Evolutionary conservation across 1,139 yeast genomes (phyloP).

Genomic region (Kodamaea arcana): DNA sequence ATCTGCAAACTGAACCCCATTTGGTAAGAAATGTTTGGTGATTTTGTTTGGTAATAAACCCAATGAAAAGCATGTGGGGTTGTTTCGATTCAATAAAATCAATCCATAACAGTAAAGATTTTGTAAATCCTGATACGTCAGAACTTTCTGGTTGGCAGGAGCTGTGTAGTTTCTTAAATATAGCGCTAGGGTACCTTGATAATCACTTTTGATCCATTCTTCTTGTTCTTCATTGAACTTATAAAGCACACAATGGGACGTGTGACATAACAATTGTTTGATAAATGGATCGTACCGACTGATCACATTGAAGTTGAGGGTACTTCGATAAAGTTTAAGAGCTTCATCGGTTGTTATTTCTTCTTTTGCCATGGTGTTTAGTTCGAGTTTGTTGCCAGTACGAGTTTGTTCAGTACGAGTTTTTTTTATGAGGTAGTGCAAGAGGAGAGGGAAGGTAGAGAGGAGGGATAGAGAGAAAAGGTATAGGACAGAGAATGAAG

Average conservation of each 20-base stretch:
- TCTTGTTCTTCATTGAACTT: slow-evolving; percentile 57
- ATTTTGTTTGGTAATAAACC: slow-evolving; percentile 67
- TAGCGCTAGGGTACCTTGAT: slow-evolving; percentile 76
- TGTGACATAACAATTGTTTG: slow-evolving; percentile 65
- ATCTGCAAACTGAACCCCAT: slow-evolving; percentile 28
- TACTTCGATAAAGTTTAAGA: slow-evolving; percentile 58
- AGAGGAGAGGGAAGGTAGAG: no score
- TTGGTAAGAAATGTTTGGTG: slow-evolving; percentile 39
- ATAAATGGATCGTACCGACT: slow-evolving; percentile 79
- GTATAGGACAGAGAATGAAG: no score
- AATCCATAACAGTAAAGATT: slow-evolving; percentile 71
- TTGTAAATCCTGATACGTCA: slow-evolving; percentile 38
- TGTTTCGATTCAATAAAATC: slow-evolving; percentile 68
- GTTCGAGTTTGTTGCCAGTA: no score
- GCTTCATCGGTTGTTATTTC: slow-evolving; percentile 30
- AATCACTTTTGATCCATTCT: slow-evolving; percentile 80
- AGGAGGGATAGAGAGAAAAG: no score
- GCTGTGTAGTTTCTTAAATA: slow-evolving; percentile 58
- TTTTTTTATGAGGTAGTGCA: no score
- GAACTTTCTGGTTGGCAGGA: slow-evolving; percentile 20
- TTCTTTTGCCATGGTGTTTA: slow-evolving; percentile 6
- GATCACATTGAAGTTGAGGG: slow-evolving; percentile 76
- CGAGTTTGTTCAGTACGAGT: no score
- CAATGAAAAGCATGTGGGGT: slow-evolving; percentile 73
- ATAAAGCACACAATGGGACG: slow-evolving; percentile 83